Conservation (phyloP, 345 rosid species). For the Euphorbia lathyris region DNA sequence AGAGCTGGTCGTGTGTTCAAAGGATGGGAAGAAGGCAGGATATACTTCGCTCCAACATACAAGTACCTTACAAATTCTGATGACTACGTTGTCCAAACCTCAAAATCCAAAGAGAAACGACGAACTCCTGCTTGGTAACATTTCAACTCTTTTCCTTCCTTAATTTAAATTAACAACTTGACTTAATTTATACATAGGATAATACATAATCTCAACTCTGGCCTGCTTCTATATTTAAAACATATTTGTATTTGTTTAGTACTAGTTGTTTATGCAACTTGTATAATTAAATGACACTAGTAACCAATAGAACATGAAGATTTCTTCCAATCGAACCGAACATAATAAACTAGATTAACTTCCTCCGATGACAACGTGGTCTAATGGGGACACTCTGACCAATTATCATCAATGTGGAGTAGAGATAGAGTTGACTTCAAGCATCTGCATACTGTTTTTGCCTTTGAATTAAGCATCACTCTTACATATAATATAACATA, state of each 20-base stretch:
- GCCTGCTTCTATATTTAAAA: too few species aligned
- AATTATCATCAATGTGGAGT: neutral
- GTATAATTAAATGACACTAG: neutral
- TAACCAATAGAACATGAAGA: neutral
- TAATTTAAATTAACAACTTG: too few species aligned
- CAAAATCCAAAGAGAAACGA: conserved; percentile 58
- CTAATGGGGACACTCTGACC: neutral
- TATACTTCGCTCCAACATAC: conserved; percentile 88
- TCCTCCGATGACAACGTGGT: neutral
- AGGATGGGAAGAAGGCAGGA: conserved; percentile 93
- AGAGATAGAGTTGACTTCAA: conserved; percentile 8
- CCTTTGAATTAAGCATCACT: neutral
- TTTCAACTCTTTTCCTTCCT: conserved; percentile 2
- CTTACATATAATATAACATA: too few species aligned
- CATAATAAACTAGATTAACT: neutral
- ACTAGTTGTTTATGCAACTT: neutral
- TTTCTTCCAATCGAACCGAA: neutral
- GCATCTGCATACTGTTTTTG: neutral
- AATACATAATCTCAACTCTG: too few species aligned
- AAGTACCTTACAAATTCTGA: conserved; percentile 72
- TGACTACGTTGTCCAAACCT: conserved; percentile 53
- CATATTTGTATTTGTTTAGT: too few species aligned
- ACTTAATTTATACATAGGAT: neutral
- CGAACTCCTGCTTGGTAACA: conserved; percentile 93
- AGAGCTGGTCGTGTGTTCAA: conserved; percentile 67